Percentiles rank a stretch among this genome's conserved stretches.
phyloP scores from a whole-genome alignment of 352 stramenopile species.

The Pythium scleroteichum region DNA sequence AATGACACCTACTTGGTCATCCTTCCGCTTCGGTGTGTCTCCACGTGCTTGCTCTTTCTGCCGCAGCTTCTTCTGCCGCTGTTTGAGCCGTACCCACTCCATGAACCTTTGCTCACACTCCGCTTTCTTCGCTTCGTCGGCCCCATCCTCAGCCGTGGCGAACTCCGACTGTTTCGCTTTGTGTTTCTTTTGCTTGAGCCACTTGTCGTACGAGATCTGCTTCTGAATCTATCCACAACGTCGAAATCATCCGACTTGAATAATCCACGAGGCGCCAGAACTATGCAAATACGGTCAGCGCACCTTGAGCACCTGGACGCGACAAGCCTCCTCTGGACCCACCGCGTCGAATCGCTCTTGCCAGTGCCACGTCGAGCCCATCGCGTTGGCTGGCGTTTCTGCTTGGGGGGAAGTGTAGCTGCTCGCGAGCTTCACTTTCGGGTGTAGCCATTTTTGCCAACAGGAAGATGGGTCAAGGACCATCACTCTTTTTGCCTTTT shows the following conservation, averaged over 20 bases:
- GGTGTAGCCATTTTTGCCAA: constrained; percentile 24
- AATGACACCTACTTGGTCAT: constrained; percentile 5
- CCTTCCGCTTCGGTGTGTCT: constrained; percentile 10
- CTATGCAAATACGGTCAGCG: neutral
- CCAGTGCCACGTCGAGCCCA: constrained; percentile 55
- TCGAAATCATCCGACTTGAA: neutral
- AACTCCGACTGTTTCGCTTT: neutral
- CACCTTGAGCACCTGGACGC: constrained; percentile 53
- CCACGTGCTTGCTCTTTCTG: neutral
- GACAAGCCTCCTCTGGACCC: constrained; percentile 43
- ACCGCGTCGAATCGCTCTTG: constrained; percentile 48
- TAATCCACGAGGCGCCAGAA: too few relatives aligned
- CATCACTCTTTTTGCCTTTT: constrained; percentile 22
- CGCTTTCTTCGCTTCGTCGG: constrained; percentile 22
- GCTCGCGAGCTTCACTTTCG: neutral
- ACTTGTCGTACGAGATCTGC: constrained; percentile 43
- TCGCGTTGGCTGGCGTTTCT: neutral
- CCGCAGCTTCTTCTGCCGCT: constrained; percentile 25
- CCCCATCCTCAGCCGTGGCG: neutral
- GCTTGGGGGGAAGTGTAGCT: neutral
- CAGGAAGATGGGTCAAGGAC: constrained; percentile 8
- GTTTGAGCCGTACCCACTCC: constrained; percentile 42
- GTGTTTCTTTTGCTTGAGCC: constrained; percentile 37
- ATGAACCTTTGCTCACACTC: constrained; percentile 40
- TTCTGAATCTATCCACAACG: constrained; percentile 40